Evolutionary conservation across 2,329 filamentous ascomycete genomes (phyloP).

Genomic region (Coniochaeta prunicola): DNA sequence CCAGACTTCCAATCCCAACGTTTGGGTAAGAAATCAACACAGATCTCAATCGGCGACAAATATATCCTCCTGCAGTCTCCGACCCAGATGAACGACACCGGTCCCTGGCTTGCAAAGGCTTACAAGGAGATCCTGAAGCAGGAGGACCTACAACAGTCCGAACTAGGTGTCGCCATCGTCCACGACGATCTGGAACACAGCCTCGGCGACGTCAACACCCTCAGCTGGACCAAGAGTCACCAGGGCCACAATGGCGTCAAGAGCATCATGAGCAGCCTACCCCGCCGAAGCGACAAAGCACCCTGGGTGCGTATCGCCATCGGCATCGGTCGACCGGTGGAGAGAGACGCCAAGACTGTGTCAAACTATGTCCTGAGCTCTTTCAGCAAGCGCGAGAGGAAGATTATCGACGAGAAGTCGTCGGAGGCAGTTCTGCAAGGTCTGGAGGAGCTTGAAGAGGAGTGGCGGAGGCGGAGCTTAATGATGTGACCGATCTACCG

Average conservation of each 20-base stretch:
- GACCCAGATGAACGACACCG: slow-evolving; percentile 77
- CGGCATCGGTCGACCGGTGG: slow-evolving; percentile 75
- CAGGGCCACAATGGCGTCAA: slow-evolving; percentile 71
- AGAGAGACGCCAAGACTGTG: slow-evolving; percentile 60
- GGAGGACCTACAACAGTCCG: slow-evolving; percentile 16
- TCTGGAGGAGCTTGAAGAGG: slow-evolving; percentile 37
- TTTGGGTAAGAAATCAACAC: slow-evolving; percentile 42
- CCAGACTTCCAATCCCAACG: slow-evolving; percentile 40
- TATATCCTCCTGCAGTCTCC: slow-evolving; percentile 71
- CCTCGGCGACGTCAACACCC: slow-evolving; percentile 58
- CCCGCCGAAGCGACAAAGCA: slow-evolving; percentile 28
- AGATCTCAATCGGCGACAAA: slow-evolving; percentile 38
- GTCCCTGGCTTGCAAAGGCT: slow-evolving; percentile 58
- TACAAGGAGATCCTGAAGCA: slow-evolving; percentile 49
- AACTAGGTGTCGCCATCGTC: slow-evolving; percentile 62
- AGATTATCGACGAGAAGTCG: slow-evolving; percentile 41
- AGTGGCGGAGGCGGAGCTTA: slow-evolving; percentile 18
- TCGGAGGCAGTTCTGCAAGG: slow-evolving; percentile 42
- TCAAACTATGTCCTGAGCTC: slow-evolving; percentile 69
- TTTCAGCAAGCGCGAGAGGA: slow-evolving; percentile 48
- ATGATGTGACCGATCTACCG: not conserved
- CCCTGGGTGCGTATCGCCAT: slow-evolving; percentile 60
- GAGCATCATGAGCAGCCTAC: slow-evolving; percentile 50
- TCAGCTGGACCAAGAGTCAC: slow-evolving; percentile 50
- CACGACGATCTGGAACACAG: slow-evolving; percentile 81